Conservation (phyloP, 148 eudicot genomes). For the Vaccinium vitisidaea region DNA sequence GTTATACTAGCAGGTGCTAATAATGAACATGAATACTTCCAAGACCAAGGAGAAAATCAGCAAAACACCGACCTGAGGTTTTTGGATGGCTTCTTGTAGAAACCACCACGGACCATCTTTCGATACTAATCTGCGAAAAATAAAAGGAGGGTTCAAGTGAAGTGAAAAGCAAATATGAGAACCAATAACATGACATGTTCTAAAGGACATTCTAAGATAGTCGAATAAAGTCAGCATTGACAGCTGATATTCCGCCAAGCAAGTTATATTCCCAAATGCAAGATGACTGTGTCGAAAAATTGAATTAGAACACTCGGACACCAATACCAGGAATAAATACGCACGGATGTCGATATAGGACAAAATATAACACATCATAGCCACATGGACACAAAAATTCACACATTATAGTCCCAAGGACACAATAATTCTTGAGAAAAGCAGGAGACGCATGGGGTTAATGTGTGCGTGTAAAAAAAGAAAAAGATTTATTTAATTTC, state of each 20-base stretch:
- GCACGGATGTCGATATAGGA: background rate
- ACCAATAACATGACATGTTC: background rate
- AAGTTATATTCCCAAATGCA: background rate
- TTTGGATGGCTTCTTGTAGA: conserved; percentile 48
- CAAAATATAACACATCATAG: background rate
- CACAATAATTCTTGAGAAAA: background rate
- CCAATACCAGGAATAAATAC: background rate
- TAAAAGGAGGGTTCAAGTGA: background rate
- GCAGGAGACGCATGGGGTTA: background rate
- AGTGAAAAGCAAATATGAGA: background rate
- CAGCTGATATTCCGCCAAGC: background rate
- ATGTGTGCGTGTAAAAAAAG: background rate
- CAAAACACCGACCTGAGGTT: conserved; percentile 29
- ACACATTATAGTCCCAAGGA: too few relatives aligned
- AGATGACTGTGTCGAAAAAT: background rate
- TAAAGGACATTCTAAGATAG: background rate
- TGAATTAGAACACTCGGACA: background rate
- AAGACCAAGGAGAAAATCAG: background rate
- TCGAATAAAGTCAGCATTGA: background rate
- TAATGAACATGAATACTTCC: background rate
- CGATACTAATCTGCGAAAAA: conserved; percentile 42
- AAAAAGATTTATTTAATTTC: background rate
- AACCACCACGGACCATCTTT: conserved; percentile 89
- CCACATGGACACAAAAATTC: background rate
- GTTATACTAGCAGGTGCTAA: background rate